These are phyloP conservation scores for Fonsecaea nubica DNA, from an alignment of 2,329 filamentous ascomycete species.

Conservation along the genomic window DNA sequence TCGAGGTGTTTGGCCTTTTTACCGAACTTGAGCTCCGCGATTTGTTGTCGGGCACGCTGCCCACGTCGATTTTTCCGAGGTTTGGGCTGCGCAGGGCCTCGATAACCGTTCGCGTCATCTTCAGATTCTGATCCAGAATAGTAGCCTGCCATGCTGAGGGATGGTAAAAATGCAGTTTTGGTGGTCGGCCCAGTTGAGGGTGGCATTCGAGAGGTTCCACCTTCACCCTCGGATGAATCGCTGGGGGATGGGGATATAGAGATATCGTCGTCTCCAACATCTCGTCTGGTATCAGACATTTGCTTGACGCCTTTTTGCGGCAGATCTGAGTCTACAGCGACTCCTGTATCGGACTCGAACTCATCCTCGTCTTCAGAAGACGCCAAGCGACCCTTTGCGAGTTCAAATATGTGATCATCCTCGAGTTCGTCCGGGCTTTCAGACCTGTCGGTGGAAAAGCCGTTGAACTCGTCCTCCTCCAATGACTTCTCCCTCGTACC, in stretches of 20 bases:
- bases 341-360: slow-evolving; percentile 19
- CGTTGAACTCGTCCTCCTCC: slow-evolving; percentile 40
- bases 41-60: slow-evolving; percentile 65
- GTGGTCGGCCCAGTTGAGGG: slow-evolving; percentile 1
- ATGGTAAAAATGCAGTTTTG: slow-evolving; percentile 65
- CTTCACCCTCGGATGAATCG: slow-evolving; percentile 2
- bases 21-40: slow-evolving; percentile 69
- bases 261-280: slow-evolving; percentile 5
- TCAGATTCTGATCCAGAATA: slow-evolving; percentile 67
- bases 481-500: slow-evolving; percentile 28
- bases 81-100: slow-evolving; percentile 43
- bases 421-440: slow-evolving; percentile 17
- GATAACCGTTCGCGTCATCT: slow-evolving; percentile 51
- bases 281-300: background rate
- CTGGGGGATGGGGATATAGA: slow-evolving; percentile 28
- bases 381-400: slow-evolving; percentile 22
- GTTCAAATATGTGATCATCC: slow-evolving; percentile 22
- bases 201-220: background rate
- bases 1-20: slow-evolving; percentile 64
- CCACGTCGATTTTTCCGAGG: slow-evolving; percentile 64
- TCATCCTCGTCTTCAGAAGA: slow-evolving; percentile 29
- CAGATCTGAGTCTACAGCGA: background rate
- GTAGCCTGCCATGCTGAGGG: slow-evolving; percentile 67
- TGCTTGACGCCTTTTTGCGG: background rate
- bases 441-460: slow-evolving; percentile 35